These are phyloP conservation scores for Metahyphopichia silvanorum DNA, from an alignment of 805 yeast species.

Conservation along the genomic window DNA sequence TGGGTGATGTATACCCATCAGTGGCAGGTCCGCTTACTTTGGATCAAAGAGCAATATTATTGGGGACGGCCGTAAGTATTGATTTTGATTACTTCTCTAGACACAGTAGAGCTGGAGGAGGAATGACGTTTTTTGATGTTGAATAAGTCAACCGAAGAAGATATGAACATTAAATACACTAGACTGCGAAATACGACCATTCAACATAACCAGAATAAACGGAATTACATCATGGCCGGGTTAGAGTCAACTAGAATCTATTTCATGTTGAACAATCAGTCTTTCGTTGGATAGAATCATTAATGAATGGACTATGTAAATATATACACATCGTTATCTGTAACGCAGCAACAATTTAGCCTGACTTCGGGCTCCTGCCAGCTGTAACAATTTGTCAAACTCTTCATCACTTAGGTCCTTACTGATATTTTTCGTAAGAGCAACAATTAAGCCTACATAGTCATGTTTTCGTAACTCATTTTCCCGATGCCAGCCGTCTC, in stretches of 20 bases:
- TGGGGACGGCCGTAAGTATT: conserved; percentile 86
- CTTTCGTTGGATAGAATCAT: no score
- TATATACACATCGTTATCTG: no score
- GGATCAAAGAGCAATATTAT: conserved; percentile 80
- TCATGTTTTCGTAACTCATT: conserved; percentile 54
- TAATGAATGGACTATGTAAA: no score
- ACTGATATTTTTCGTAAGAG: conserved; percentile 42
- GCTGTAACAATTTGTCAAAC: conserved; percentile 32
- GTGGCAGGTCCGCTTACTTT: conserved; percentile 56
- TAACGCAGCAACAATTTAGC: not conserved
- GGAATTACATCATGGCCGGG: no score
- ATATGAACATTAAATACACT: not conserved
- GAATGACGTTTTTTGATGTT: conserved; percentile 25
- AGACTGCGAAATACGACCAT: no score
- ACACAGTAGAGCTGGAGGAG: conserved; percentile 59
- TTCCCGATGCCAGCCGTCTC: conserved; percentile 53
- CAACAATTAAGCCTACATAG: conserved; percentile 48
- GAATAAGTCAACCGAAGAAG: conserved; percentile 11
- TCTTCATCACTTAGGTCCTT: conserved; percentile 31
- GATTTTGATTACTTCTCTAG: conserved; percentile 98
- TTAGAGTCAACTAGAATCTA: no score
- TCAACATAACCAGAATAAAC: no score
- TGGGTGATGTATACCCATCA: conserved; percentile 49
- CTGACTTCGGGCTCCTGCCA: no score
- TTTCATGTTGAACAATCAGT: no score